Percentiles rank a stretch among this genome's conserved stretches.
phyloP scores from a whole-genome alignment of 2,329 filamentous ascomycete species.

The Hypoxylon sp. region DNA sequence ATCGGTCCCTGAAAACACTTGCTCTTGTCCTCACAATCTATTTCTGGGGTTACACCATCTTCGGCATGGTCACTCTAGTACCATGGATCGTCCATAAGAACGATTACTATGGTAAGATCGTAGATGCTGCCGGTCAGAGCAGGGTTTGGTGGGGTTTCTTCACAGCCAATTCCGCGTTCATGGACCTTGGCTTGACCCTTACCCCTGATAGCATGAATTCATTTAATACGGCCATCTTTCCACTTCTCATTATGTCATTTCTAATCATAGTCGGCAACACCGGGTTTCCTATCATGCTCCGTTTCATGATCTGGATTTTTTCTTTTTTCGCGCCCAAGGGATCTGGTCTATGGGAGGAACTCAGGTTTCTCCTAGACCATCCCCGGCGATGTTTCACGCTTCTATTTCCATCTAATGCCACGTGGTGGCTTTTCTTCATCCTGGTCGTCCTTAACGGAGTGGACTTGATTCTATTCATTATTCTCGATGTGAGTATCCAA shows the following conservation, averaged over 20 bases:
- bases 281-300: slow-evolving; percentile 93
- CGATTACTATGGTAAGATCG: slow-evolving; percentile 72
- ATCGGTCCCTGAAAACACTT: slow-evolving; percentile 89
- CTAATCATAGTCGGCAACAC: slow-evolving; percentile 96
- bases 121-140: slow-evolving; percentile 73
- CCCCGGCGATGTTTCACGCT: slow-evolving; percentile 96
- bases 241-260: slow-evolving; percentile 83
- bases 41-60: slow-evolving; percentile 84
- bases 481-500: slow-evolving; percentile 80
- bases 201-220: slow-evolving; percentile 95
- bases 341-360: slow-evolving; percentile 87
- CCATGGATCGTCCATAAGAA: slow-evolving; percentile 83
- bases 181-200: slow-evolving; percentile 93
- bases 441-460: slow-evolving; percentile 85
- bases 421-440: slow-evolving; percentile 96
- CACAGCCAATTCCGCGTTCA: slow-evolving; percentile 89
- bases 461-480: slow-evolving; percentile 91
- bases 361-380: slow-evolving; percentile 92
- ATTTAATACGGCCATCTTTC: slow-evolving; percentile 82
- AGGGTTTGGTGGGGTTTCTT: slow-evolving; percentile 94
- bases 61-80: slow-evolving; percentile 80
- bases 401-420: slow-evolving; percentile 89
- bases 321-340: slow-evolving; percentile 75
- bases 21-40: slow-evolving; percentile 84
- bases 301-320: slow-evolving; percentile 89